These are phyloP conservation scores for Salinomyces thailandicus DNA, from an alignment of 2,329 filamentous ascomycete species.

Conservation along the genomic window DNA sequence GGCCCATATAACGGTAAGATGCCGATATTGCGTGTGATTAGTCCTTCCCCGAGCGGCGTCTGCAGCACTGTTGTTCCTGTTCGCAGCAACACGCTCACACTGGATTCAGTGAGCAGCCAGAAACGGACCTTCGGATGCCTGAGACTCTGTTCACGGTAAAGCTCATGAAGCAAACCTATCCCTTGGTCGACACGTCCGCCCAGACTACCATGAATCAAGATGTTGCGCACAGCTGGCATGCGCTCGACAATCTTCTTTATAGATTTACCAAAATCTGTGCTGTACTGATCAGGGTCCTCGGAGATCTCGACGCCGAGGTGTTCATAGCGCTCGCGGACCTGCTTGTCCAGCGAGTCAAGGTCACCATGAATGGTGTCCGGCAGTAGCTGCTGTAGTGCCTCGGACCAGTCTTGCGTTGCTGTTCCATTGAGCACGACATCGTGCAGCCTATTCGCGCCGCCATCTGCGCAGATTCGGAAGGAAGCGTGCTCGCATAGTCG, in stretches of 20 bases:
- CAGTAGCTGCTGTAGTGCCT: conserved; percentile 17
- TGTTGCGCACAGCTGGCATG: conserved; percentile 24
- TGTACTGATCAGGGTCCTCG: conserved; percentile 68
- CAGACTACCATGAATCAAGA: conserved; percentile 75
- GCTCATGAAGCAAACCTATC: conserved; percentile 76
- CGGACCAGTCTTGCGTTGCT: conserved; percentile 3
- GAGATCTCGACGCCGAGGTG: conserved; percentile 51
- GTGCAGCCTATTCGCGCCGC: conserved; percentile 71
- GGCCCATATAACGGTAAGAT: conserved; percentile 76
- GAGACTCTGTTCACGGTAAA: conserved; percentile 46
- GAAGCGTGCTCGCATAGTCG: conserved; percentile 44
- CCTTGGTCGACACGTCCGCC: conserved; percentile 89
- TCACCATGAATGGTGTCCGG: conserved; percentile 71
- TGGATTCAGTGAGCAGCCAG: conserved; percentile 72
- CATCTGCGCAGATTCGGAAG: conserved; percentile 74
- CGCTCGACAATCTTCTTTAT: conserved; percentile 50
- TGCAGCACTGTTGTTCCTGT: conserved; percentile 57
- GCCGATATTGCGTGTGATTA: conserved; percentile 70
- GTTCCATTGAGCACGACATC: conserved; percentile 21
- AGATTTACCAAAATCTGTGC: conserved; percentile 82
- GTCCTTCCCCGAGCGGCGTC: conserved; percentile 40
- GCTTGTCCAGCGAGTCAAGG: conserved; percentile 65
- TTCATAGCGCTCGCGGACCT: conserved; percentile 57
- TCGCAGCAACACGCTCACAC: conserved; percentile 71
- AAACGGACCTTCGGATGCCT: conserved; percentile 40